These are phyloP conservation scores for Apiotrichum sp. DNA, from an alignment of 1,284 basidiomycete genomes.

Conservation along the genomic window DNA sequence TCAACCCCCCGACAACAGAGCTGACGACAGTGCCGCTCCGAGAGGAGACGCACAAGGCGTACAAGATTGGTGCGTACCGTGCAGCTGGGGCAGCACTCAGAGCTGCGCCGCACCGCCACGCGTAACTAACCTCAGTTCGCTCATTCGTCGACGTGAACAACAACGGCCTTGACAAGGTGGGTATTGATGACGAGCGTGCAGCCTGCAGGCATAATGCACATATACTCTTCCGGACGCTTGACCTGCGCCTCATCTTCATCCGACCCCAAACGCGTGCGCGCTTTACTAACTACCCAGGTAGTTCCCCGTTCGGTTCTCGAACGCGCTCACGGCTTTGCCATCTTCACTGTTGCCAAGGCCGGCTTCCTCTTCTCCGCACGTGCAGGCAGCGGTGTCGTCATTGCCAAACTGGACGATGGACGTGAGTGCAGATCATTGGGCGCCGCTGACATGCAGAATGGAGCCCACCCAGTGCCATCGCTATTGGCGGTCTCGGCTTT, in stretches of 20 bases:
- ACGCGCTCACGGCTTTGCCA: conserved; percentile 51
- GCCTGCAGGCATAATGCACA: too few relatives aligned
- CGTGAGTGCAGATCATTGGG: conserved; percentile 52
- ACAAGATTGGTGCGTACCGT: conserved; percentile 45
- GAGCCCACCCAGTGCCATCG: conserved; percentile 92
- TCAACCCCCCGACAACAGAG: background rate
- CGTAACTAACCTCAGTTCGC: conserved; percentile 24
- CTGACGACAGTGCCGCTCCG: conserved; percentile 43
- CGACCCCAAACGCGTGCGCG: too few relatives aligned
- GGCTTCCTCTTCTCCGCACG: conserved; percentile 56
- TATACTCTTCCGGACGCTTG: too few relatives aligned
- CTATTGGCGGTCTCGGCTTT: conserved; percentile 86
- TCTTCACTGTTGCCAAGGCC: conserved; percentile 53
- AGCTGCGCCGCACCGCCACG: too few relatives aligned
- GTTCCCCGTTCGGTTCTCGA: conserved; percentile 46
- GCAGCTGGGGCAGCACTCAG: too few relatives aligned
- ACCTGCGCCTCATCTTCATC: background rate
- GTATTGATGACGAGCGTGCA: conserved; percentile 1
- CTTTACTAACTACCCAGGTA: conserved; percentile 28
- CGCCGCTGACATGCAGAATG: conserved; percentile 55
- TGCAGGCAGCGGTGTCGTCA: conserved; percentile 86
- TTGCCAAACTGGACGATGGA: conserved; percentile 77
- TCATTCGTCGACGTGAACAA: conserved; percentile 46
- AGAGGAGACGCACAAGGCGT: conserved; percentile 54
- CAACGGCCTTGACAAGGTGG: conserved; percentile 48